Base-by-base conservation (phyloP, 352 stramenopile genomes). In the Globisporangium mamillatum region DNA sequence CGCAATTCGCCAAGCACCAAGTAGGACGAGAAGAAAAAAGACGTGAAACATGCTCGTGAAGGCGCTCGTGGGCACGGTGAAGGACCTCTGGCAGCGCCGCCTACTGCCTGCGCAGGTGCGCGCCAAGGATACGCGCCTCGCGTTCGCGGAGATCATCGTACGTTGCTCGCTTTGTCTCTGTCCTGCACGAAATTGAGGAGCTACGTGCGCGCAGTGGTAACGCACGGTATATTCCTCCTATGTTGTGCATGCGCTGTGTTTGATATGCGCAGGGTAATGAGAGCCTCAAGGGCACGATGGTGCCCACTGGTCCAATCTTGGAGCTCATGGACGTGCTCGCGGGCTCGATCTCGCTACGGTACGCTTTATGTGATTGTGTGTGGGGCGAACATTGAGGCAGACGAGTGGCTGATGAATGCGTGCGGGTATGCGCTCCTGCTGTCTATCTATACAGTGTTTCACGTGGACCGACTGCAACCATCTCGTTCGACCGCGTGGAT, bases 111-210 rank as follows among this genome's bases (percentile, higher is more conserved):
- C 68, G 20, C 76, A 86, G 66, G 62, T 86, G 58, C 78, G 80
- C 38, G 75, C 78, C 32, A 81, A 75, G 55, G 80, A 86, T 66
- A 88, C 81, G 57, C 78, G 80, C 1, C 38, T 82, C 48, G 79
- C 80, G 24, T 88, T 88, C 69, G 75, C 79, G 3, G 76, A 89
- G 29, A 86, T 89, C 48, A 81, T 89, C 25, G 81, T 89, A 79
- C 62, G 66, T 71, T 8, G 22, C 3, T 16, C 12, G 32, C 10
- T 41, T 46, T 20, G 32, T 22, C 18, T 9, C 0, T 59, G 18
- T 10, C 24, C 3, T 41, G 16, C 38, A 12, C 5, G 10, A 16
- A 41, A 16, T 20, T 7, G 18, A 46, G 44, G 29, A 60, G 55
- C 55, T 60, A 38, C 8, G 24, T 27, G 5, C 36, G 36, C 18